A percentile compares a stretch with the other conserved stretches of the same genome.
Evolutionary conservation across 2,329 filamentous ascomycete genomes (phyloP).

Genomic region (Cytospora piceae): DNA sequence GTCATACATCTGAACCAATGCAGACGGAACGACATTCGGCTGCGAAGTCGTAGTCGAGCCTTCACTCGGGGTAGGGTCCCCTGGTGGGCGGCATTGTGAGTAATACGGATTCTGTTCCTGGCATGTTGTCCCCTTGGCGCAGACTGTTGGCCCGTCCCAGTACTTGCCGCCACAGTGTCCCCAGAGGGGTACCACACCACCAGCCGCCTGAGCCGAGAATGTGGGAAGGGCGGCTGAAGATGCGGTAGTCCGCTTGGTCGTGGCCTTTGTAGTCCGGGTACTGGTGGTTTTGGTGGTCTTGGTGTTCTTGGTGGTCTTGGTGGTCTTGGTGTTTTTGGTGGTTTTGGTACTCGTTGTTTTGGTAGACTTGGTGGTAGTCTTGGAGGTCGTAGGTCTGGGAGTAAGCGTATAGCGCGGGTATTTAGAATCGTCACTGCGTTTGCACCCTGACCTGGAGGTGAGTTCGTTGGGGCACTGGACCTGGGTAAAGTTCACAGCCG

Average conservation of each 20-base stretch:
- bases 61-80: no score
- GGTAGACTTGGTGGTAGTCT: background rate
- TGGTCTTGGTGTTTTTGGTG: no score
- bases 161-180: background rate
- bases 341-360: no score
- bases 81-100: background rate
- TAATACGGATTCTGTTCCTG: background rate
- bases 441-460: slow-evolving; percentile 46
- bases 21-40: background rate
- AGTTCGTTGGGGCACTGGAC: slow-evolving; percentile 51
- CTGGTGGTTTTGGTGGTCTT: background rate
- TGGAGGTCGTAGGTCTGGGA: background rate
- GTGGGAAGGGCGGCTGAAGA: background rate
- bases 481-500: slow-evolving; percentile 49
- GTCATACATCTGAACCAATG: background rate
- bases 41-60: no score
- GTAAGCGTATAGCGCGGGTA: slow-evolving; percentile 18
- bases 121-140: background rate
- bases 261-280: background rate
- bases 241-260: background rate
- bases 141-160: background rate
- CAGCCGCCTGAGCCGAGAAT: background rate
- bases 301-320: no score
- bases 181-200: background rate
- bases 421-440: slow-evolving; percentile 25